A percentile compares a stretch with the other conserved stretches of the same genome.
Evolutionary conservation across 495 filamentous ascomycete species (phyloP).

Genomic region (Barbatosphaeria neglecta): DNA sequence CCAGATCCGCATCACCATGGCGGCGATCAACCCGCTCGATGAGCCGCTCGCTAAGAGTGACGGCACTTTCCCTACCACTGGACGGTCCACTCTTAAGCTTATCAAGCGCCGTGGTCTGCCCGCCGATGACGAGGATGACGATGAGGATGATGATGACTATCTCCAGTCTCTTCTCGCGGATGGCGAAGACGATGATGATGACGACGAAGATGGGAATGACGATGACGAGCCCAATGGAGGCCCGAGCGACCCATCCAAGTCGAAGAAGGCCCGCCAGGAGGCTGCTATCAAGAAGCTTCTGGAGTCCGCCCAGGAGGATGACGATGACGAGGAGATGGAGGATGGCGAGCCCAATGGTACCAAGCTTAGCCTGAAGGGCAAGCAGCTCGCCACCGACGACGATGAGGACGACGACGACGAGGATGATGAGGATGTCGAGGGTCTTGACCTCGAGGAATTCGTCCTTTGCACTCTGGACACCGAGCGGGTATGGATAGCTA

Average conservation of each 20-base stretch:
- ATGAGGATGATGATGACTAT: constrained; percentile 47
- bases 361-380: constrained; percentile 53
- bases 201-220: constrained; percentile 52
- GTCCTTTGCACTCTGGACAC: constrained; percentile 92
- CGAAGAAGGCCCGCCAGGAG: constrained; percentile 65
- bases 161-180: constrained; percentile 37
- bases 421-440: constrained; percentile 50
- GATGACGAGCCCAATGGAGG: constrained; percentile 73
- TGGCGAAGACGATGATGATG: constrained; percentile 38
- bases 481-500: constrained; percentile 30
- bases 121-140: constrained; percentile 52
- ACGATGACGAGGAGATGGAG: constrained; percentile 46
- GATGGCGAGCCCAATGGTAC: constrained; percentile 43
- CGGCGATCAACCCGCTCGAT: constrained; percentile 84
- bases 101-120: constrained; percentile 51
- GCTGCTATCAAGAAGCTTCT: constrained; percentile 63
- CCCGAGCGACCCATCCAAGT: constrained; percentile 79
- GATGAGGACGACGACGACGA: constrained; percentile 41
- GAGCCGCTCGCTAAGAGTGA: constrained; percentile 53
- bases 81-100: constrained; percentile 81
- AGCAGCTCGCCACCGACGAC: constrained; percentile 60
- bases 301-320: constrained; percentile 47
- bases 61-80: constrained; percentile 45
- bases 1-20: constrained; percentile 96
- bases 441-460: constrained; percentile 66